A percentile compares a stretch with the other conserved stretches of the same genome.
These are phyloP conservation scores for Viridothelium virens DNA, from an alignment of 495 filamentous ascomycete genomes.

Conservation along the genomic window DNA sequence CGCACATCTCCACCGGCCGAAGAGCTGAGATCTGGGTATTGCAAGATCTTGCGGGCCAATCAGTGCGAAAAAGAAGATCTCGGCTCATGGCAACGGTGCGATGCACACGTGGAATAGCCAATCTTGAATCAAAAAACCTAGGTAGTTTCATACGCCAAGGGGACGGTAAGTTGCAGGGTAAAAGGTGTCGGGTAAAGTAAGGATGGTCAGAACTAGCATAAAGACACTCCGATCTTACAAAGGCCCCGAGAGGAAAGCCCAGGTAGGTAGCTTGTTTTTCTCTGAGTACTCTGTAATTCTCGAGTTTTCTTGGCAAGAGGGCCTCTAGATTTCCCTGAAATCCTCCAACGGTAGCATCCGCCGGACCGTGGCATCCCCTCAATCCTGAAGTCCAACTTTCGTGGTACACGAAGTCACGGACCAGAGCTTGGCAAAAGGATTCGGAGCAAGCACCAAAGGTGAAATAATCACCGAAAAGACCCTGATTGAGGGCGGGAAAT, in stretches of 20 bases:
- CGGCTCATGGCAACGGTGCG: neutral
- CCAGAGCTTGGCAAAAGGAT: neutral
- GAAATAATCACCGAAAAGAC: neutral
- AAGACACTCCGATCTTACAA: neutral
- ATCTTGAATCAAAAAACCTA: neutral
- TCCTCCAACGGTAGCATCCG: neutral
- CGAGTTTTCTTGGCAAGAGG: neutral
- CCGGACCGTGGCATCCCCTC: neutral
- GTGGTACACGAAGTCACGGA: neutral
- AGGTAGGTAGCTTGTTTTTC: neutral
- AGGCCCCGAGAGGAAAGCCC: neutral
- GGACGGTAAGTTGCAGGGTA: neutral
- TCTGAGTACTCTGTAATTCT: neutral
- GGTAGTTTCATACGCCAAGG: neutral
- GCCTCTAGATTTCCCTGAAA: neutral
- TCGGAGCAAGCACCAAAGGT: neutral
- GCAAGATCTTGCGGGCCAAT: neutral
- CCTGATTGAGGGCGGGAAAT: neutral
- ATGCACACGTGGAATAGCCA: neutral
- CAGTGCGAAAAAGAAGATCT: neutral
- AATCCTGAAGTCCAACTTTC: neutral
- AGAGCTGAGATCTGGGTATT: neutral
- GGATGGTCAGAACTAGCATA: neutral
- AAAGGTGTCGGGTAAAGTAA: neutral
- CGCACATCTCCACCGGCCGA: neutral